Evolutionary conservation across 495 filamentous ascomycete species (phyloP), one percentile per base, ranked within the genome.

Genomic region (Evansstolkia leycettana): DNA sequence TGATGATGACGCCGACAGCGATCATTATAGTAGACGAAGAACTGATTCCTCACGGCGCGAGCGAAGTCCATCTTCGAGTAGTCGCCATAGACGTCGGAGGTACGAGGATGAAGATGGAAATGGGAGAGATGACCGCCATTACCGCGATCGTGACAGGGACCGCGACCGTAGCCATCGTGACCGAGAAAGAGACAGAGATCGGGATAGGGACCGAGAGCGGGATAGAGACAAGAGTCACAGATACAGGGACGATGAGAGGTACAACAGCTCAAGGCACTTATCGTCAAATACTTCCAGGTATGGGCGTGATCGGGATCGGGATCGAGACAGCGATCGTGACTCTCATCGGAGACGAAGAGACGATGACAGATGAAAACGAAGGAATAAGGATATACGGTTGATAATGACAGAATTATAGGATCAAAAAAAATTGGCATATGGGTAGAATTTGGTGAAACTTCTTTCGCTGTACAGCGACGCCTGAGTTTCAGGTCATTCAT

Each of bases 1-100:
- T 19, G 46, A 54, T 29, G 40, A 42, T 15, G 36, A 17, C 5
- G 47, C 51, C 15, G 40, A 50, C 17, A 28, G 28, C 35, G 53
- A 52, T 33, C 52, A 54, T 2, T 51, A 50, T 36, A 50, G 46
- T 14, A 45, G 42, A 26, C 43, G 49, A 33, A 50, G 42, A 29
- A 50, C 34, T 38, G 51, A 49, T 9, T 56, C 58, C 14, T 64
- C 60, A 1, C 50, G 51, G 17, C 49, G 58, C 14, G 57, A 62
- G 25, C 47, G 60, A 19, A 62, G 58, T 33, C 49, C 45, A 5
- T 58, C 57, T 13, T 18, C 33, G 24, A 45, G 48, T 28, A 48
- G 54, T 25, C 55, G 53, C 13, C 45, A 58, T 31, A 39, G 57
- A 35, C 47, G 50, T 6, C 49, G 53, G n/a, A 48, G 46, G 24